These are phyloP conservation scores for Eucalyptus virginea DNA, from an alignment of 345 rosid genomes.

Conservation along the genomic window DNA sequence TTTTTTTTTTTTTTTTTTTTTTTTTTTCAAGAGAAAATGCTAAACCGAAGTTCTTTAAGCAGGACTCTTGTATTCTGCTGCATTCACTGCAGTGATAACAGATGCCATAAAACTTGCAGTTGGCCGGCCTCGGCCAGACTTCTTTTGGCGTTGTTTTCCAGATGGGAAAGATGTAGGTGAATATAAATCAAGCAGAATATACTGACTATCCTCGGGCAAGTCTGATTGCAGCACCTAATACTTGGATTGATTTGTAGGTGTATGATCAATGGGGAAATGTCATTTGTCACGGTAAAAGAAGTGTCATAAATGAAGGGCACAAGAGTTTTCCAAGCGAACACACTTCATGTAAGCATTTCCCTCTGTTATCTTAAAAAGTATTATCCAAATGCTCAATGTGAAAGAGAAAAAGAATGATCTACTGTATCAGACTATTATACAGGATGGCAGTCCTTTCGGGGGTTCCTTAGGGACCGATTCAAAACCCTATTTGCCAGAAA, in stretches of 20 bases:
- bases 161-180: constrained; percentile 74
- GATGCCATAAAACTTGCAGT: constrained; percentile 75
- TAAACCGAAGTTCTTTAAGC: background rate
- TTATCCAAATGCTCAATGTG: background rate
- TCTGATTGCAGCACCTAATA: background rate
- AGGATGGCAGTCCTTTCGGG: too few relatives aligned
- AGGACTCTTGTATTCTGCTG: constrained; percentile 67
- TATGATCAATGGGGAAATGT: constrained; percentile 68
- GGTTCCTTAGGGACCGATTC: too few relatives aligned
- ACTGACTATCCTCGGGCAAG: background rate
- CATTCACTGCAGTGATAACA: constrained; percentile 63
- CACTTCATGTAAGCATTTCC: constrained; percentile 49
- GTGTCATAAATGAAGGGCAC: constrained; percentile 70
- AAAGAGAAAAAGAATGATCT: background rate
- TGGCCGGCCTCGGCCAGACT: constrained; percentile 90
- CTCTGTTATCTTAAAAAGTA: background rate
- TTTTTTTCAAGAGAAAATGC: background rate
- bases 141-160: constrained; percentile 95
- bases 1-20: background rate
- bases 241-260: constrained; percentile 20
- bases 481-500: too few relatives aligned
- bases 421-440: background rate
- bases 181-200: background rate
- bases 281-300: constrained; percentile 58
- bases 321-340: constrained; percentile 95